Evolutionary conservation across 2,329 filamentous ascomycete species (phyloP), one percentile per base, ranked within the genome.

Genomic region (Basipetospora chlamydospora): DNA sequence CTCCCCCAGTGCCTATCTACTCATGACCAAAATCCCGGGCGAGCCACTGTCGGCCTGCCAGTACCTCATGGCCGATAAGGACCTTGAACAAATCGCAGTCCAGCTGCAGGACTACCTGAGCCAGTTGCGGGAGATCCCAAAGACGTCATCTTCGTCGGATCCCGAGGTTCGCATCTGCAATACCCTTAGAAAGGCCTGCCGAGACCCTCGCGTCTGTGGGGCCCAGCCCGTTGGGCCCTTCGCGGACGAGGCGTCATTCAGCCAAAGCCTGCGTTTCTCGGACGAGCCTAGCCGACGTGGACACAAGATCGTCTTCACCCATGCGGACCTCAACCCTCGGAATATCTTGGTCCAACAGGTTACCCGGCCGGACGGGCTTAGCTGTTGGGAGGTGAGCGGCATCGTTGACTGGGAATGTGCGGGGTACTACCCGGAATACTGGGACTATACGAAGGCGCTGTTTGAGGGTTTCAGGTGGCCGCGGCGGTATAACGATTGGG

Each of bases 371-470:
- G 32, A 26, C 10, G 22, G 32, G 23, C 25, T 4, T 3, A 10
- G 11, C 31, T 20, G 32, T 6, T 67, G 66, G 37, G 38, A 44
- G 3, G 47, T 78, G 6, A 57, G 47, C 0, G 76, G 73, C 1
- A 40, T 79, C 1, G 58, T 80, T 0, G 76, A 80, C 46, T 80
- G 74, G 75, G 70, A 43, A 16, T 47, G 50, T 32, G 43, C 52
- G 10, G 53, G 52, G 2, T 55, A 51, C 49, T 55, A 53, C 42
- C 52, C 53, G 5, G 44, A 41, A 16, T 54, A 55, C 35, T 55
- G 52, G 51, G 53, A 55, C 41, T 51, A 46, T 37, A 50, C 44
- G 25, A 55, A 54, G 42, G 33, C 48, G 23, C 25, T 46, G 3
- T 34, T 34, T 26, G 32, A 34, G 16, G 32, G 20, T 13, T 34